Evolutionary conservation across 2,329 filamentous ascomycete genomes (phyloP).

Genomic region (Hymenoscyphus occultus): DNA sequence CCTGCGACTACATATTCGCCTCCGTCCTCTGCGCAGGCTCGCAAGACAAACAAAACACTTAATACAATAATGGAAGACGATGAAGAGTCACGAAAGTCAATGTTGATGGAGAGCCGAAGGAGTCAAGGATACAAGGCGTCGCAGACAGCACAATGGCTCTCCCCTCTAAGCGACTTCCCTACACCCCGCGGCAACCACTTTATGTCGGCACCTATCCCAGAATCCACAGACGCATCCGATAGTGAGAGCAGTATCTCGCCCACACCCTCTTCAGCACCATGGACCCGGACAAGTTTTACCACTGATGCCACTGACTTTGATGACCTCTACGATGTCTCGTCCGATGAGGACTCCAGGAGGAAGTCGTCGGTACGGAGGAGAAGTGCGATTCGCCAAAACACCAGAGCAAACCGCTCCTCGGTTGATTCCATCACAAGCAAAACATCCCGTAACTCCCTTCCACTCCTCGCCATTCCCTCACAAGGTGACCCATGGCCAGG

Average conservation of each 20-base stretch:
- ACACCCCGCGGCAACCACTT: slow-evolving; percentile 67
- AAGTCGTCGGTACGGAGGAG: slow-evolving; percentile 39
- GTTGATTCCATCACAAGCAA: slow-evolving; percentile 26
- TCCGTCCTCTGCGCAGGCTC: slow-evolving; percentile 51
- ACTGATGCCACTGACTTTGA: slow-evolving; percentile 74
- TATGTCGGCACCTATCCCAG: slow-evolving; percentile 59
- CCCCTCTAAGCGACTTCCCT: slow-evolving; percentile 57
- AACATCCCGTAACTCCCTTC: slow-evolving; percentile 38
- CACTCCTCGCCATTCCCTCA: slow-evolving; percentile 50
- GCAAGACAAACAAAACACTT: slow-evolving; percentile 50
- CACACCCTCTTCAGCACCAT: slow-evolving; percentile 54
- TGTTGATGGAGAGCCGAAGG: slow-evolving; percentile 33
- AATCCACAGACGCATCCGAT: slow-evolving; percentile 56
- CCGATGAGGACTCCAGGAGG: slow-evolving; percentile 66
- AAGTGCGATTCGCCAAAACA: slow-evolving; percentile 34
- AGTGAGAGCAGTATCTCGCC: slow-evolving; percentile 47
- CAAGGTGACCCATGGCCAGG: slow-evolving; percentile 46
- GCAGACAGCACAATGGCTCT: slow-evolving; percentile 39
- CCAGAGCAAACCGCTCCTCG: slow-evolving; percentile 29
- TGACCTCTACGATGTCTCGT: slow-evolving; percentile 76
- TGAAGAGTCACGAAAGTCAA: slow-evolving; percentile 33
- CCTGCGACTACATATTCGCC: slow-evolving; percentile 50
- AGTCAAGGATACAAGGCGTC: slow-evolving; percentile 39
- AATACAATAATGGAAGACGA: slow-evolving; percentile 64
- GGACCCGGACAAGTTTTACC: slow-evolving; percentile 60